phyloP scores from a whole-genome alignment of 257 asterid genomes.

The Lithospermum erythrorhizon region DNA sequence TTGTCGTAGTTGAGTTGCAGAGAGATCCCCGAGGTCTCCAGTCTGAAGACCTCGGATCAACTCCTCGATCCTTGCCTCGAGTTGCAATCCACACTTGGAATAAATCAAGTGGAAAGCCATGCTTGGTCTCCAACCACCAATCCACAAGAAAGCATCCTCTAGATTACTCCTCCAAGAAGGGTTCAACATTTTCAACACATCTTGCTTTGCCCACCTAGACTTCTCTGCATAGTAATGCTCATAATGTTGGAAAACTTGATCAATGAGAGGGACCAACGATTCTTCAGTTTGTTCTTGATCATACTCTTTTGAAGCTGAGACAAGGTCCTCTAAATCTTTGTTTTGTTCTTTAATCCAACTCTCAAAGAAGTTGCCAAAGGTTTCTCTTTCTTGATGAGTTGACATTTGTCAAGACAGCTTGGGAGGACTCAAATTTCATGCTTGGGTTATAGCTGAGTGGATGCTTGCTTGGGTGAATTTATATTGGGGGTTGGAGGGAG shows the following conservation, averaged over 20 bases:
- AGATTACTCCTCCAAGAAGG: slow-evolving; percentile 59
- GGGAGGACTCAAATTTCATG: too few species aligned
- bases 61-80: slow-evolving; percentile 37
- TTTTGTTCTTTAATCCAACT: slow-evolving; percentile 38
- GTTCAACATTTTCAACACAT: slow-evolving; percentile 29
- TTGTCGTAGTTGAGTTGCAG: slow-evolving; percentile 21
- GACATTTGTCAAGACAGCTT: too few species aligned
- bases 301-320: slow-evolving; percentile 21
- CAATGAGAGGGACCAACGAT: slow-evolving; percentile 12
- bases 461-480: too few species aligned
- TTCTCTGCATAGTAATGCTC: slow-evolving; percentile 45
- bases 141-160: slow-evolving; percentile 61
- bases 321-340: slow-evolving; percentile 31
- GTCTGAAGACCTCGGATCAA: slow-evolving; percentile 27
- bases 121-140: slow-evolving; percentile 72
- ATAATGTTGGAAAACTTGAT: slow-evolving; percentile 33
- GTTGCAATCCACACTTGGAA: slow-evolving; percentile 49
- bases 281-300: slow-evolving; percentile 1
- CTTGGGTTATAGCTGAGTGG: too few species aligned
- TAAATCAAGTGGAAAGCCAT: slow-evolving; percentile 60
- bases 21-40: slow-evolving; percentile 34
- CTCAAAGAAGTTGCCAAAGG: slow-evolving; percentile 36
- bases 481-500: neutral
- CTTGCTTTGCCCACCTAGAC: slow-evolving; percentile 20
- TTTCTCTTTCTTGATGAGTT: slow-evolving; percentile 3